These are phyloP conservation scores for Fusarium tricinctum DNA, from an alignment of 2,329 filamentous ascomycete species.

Conservation along the genomic window DNA sequence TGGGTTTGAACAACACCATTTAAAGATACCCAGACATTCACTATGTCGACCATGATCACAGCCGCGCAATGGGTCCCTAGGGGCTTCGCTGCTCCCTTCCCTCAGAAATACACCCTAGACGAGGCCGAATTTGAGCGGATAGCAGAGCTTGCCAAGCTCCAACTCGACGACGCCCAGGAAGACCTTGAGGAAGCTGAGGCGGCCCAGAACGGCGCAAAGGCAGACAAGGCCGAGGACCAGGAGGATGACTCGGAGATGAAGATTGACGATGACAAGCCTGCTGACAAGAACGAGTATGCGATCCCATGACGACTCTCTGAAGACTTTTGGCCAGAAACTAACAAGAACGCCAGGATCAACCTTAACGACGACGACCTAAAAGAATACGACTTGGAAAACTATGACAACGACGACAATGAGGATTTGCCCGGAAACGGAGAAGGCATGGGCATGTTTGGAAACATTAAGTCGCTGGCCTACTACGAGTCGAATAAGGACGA, in stretches of 20 bases:
- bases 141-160: conserved; percentile 79
- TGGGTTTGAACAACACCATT: conserved; percentile 38
- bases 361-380: conserved; percentile 86
- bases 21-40: conserved; percentile 51
- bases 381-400: conserved; percentile 96
- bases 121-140: conserved; percentile 83
- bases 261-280: conserved; percentile 48
- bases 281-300: conserved; percentile 57
- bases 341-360: conserved; percentile 57
- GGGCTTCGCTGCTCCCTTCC: conserved; percentile 82
- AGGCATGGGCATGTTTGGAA: conserved; percentile 92
- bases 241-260: conserved; percentile 56
- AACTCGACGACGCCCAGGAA: conserved; percentile 92
- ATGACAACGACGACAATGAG: conserved; percentile 84
- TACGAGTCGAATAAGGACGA: conserved; percentile 95
- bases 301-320: neutral
- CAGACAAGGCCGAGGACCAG: conserved; percentile 49
- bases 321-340: conserved; percentile 10
- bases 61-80: conserved; percentile 82
- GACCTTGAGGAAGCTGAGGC: conserved; percentile 80
- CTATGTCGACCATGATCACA: conserved; percentile 79
- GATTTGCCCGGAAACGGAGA: conserved; percentile 66
- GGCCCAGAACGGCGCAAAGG: conserved; percentile 48
- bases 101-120: conserved; percentile 80
- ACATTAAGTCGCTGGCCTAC: conserved; percentile 92